Evolutionary conservation across 352 stramenopile genomes (phyloP).

Genomic region (Phytophthora melonis): DNA sequence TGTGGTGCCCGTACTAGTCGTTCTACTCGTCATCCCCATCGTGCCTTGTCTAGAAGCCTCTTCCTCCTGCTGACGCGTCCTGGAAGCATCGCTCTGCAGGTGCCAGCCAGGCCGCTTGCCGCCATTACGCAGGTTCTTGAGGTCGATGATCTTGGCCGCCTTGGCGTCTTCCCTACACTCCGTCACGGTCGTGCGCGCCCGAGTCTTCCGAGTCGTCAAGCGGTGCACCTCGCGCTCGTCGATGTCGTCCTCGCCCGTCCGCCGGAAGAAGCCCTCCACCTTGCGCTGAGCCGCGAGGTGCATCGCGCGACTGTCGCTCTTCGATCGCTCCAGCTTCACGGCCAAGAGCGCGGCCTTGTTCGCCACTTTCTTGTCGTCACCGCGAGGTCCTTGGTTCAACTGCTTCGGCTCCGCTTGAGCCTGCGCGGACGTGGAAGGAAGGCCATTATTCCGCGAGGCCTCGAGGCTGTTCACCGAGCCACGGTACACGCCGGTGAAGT

Average conservation of each 20-base stretch:
- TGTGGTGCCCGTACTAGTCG: conserved; percentile 30
- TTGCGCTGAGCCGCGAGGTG: conserved; percentile 52
- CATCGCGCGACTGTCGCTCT: conserved; percentile 45
- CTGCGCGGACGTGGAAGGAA: neutral
- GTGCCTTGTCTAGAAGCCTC: conserved; percentile 10
- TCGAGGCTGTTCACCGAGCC: conserved; percentile 45
- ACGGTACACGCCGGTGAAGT: conserved; percentile 66
- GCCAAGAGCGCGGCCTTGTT: conserved; percentile 8
- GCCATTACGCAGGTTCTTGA: conserved; percentile 38
- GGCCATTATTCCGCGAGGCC: conserved; percentile 14
- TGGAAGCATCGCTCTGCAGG: conserved; percentile 2
- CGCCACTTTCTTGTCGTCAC: neutral
- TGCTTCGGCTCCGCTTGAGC: neutral
- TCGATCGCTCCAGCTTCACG: conserved; percentile 36
- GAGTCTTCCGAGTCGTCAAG: conserved; percentile 32
- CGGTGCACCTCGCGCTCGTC: conserved; percentile 32
- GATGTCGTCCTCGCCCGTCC: conserved; percentile 33
- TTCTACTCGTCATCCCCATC: conserved; percentile 27
- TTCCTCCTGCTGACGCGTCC: conserved; percentile 15
- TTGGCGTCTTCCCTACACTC: conserved; percentile 35
- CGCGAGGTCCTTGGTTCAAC: neutral
- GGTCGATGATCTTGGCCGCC: conserved; percentile 43
- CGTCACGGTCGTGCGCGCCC: conserved; percentile 44
- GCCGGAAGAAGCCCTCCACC: conserved; percentile 59
- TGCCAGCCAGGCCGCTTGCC: conserved; percentile 20